These are phyloP conservation scores for Backusella tarrabulga DNA, from an alignment of 192 early-diverging fungal genomes.

Conservation along the genomic window DNA sequence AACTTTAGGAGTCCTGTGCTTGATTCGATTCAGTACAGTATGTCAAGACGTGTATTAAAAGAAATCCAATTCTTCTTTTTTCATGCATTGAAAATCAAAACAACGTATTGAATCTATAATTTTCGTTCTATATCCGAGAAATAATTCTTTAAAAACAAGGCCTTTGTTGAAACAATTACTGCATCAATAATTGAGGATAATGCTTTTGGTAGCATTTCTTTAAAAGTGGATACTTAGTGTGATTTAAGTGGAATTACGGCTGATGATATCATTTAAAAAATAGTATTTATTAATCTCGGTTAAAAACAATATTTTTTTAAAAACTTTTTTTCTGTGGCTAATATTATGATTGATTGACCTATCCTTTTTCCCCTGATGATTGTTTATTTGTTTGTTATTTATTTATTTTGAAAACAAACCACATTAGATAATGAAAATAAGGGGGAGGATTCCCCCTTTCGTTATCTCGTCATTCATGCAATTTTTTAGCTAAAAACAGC, in stretches of 20 bases:
- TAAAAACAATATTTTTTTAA: not conserved
- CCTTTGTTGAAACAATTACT: not conserved
- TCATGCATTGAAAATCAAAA: constrained; percentile 7
- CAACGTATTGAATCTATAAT: not conserved
- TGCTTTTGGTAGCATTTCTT: not conserved
- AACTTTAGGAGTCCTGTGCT: not conserved
- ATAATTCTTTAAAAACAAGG: not conserved
- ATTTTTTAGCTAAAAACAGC: not conserved
- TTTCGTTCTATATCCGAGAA: not conserved
- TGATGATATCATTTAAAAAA: not conserved
- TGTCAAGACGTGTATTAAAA: not conserved
- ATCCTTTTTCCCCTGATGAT: not conserved
- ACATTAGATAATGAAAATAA: not conserved
- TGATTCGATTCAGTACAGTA: not conserved
- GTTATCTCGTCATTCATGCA: not conserved
- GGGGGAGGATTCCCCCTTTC: not conserved
- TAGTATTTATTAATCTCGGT: not conserved
- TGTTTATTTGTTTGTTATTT: not conserved
- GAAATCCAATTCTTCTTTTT: not conserved
- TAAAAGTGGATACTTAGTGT: not conserved
- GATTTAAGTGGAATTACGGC: not conserved
- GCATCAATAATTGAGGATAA: not conserved
- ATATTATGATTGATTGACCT: not conserved
- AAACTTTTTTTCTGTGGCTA: not conserved
- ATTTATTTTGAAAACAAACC: not conserved